Conservation (phyloP, 202 grass and related monocot genomes). For the Panicum virgatum region DNA sequence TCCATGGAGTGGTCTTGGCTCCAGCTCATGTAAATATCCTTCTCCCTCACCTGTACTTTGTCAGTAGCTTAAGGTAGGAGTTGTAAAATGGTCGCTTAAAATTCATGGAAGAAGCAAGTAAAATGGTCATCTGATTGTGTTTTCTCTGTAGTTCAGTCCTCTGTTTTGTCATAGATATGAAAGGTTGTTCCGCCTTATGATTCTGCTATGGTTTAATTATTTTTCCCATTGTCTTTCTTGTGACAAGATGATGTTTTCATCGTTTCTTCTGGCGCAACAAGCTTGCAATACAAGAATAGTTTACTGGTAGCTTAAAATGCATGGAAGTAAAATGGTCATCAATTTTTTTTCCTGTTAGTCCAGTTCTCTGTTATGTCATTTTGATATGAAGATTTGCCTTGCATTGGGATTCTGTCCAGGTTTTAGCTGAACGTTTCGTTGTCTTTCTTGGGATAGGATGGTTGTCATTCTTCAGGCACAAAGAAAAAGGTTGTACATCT, state of each 20-base stretch:
- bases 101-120: conserved; percentile 7
- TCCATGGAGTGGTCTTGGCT: conserved; percentile 52
- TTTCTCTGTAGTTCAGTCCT: neutral
- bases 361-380: neutral
- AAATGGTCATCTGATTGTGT: neutral
- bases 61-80: neutral
- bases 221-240: neutral
- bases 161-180: neutral
- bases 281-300: neutral
- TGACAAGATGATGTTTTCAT: neutral
- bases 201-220: conserved; percentile 11
- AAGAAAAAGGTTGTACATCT: neutral
- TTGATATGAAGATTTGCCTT: neutral
- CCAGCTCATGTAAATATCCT: conserved; percentile 46
- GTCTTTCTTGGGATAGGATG: neutral
- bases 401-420: neutral
- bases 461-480: neutral
- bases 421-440: neutral
- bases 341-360: neutral
- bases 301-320: neutral
- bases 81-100: neutral
- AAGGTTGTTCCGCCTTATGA: neutral
- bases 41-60: neutral
- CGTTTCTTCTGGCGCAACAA: neutral
- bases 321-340: neutral